Conservation (phyloP, 2,329 filamentous ascomycete species). For the Colletotrichum siamense region DNA sequence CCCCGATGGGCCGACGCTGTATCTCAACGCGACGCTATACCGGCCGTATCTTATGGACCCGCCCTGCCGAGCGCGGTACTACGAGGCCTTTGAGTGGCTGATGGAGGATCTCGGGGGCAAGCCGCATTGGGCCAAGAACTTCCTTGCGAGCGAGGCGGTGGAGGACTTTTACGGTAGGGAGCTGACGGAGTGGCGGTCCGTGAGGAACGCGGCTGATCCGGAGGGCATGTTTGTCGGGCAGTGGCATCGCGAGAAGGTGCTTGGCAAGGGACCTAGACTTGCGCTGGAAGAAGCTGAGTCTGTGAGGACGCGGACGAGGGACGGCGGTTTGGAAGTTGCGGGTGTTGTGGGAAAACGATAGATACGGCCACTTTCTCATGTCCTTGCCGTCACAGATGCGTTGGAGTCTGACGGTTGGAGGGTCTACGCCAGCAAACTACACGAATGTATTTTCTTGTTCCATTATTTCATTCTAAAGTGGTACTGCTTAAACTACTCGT, state of each 20-base stretch:
- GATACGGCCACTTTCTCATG: neutral
- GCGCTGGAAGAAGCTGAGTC: conserved; percentile 42
- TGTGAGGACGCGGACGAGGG: neutral
- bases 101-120: conserved; percentile 84
- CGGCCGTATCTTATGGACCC: conserved; percentile 81
- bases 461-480: neutral
- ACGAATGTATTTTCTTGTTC: neutral
- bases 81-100: conserved; percentile 87
- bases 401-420: neutral
- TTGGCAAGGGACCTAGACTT: conserved; percentile 41
- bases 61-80: conserved; percentile 78
- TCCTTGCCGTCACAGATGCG: neutral
- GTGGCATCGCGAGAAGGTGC: conserved; percentile 80
- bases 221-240: conserved; percentile 89
- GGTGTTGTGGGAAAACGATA: neutral
- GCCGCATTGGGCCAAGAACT: conserved; percentile 96
- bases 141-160: conserved; percentile 65
- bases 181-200: conserved; percentile 68
- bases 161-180: conserved; percentile 72
- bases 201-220: conserved; percentile 75
- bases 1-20: conserved; percentile 74
- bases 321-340: conserved; percentile 1
- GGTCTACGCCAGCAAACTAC: neutral
- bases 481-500: neutral
- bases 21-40: conserved; percentile 90